Percentiles rank a stretch among this genome's conserved stretches.
phyloP scores from a whole-genome alignment of 2,329 filamentous ascomycete genomes.

The Pyrenophora seminiperda region DNA sequence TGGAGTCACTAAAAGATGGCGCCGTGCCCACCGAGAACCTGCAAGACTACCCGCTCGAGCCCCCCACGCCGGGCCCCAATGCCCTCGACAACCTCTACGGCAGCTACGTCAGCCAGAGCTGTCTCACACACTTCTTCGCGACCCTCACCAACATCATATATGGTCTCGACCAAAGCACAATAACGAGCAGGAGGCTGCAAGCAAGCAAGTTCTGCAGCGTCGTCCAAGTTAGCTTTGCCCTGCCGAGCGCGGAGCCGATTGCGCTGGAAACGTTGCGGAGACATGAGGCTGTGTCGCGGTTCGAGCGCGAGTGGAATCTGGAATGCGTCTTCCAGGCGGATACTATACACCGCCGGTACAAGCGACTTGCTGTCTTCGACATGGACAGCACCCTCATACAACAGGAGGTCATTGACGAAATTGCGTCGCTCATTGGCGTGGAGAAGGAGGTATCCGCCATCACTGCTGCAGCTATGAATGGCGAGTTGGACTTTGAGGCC shows the following conservation, averaged over 20 bases:
- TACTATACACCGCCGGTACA: conserved; percentile 75
- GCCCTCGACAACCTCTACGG: conserved; percentile 62
- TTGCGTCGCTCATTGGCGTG: conserved; percentile 84
- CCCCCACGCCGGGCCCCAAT: conserved; percentile 59
- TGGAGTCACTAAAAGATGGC: conserved; percentile 49
- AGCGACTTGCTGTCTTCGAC: conserved; percentile 90
- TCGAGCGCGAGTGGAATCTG: conserved; percentile 87
- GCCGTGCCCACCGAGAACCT: conserved; percentile 58
- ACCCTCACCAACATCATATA: conserved; percentile 57
- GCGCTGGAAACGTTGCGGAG: conserved; percentile 72
- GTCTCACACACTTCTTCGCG: conserved; percentile 61
- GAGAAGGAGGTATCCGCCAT: conserved; percentile 83
- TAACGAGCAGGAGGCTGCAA: conserved; percentile 61
- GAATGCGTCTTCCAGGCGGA: conserved; percentile 80
- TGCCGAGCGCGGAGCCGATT: conserved; percentile 57
- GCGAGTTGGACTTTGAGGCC: conserved; percentile 88
- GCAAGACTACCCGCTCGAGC: conserved; percentile 60
- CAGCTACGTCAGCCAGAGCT: conserved; percentile 59
- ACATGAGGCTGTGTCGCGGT: conserved; percentile 77
- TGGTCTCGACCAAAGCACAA: conserved; percentile 55
- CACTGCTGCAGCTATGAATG: conserved; percentile 92
- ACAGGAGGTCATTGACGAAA: conserved; percentile 96
- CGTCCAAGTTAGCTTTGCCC: conserved; percentile 68
- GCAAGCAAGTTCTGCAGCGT: conserved; percentile 64
- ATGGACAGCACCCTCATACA: conserved; percentile 99